Evolutionary conservation across 768 basidiomycete species (phyloP).

Genomic region (Lentinula aciculospora): DNA sequence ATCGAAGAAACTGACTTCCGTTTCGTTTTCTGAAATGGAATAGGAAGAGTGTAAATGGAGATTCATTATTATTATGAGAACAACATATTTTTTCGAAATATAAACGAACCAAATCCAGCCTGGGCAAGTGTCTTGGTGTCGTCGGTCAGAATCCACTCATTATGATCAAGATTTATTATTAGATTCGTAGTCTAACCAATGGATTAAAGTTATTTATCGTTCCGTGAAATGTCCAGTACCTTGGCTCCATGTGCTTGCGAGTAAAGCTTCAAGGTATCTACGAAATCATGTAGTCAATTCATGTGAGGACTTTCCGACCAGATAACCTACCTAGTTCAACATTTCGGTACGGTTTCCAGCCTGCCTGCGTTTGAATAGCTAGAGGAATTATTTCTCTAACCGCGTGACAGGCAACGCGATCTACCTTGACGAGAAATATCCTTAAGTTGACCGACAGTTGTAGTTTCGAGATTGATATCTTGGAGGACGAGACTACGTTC

Average conservation of each 20-base stretch:
- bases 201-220: background rate
- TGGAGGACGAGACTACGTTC: slow-evolving; percentile 83
- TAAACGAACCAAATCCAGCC: slow-evolving; percentile 68
- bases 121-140: slow-evolving; percentile 60
- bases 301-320: background rate
- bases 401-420: slow-evolving; percentile 7
- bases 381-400: slow-evolving; percentile 10
- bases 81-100: too few species aligned
- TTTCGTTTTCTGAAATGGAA: slow-evolving; percentile 78
- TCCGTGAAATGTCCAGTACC: slow-evolving; percentile 33
- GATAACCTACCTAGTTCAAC: slow-evolving; percentile 52
- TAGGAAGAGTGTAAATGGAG: too few species aligned
- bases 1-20: slow-evolving; percentile 91
- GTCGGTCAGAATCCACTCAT: slow-evolving; percentile 85
- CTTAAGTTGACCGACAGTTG: slow-evolving; percentile 80
- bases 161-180: slow-evolving; percentile 96
- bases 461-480: slow-evolving; percentile 69
- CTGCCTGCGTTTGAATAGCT: slow-evolving; percentile 71
- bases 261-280: slow-evolving; percentile 94
- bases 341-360: slow-evolving; percentile 87
- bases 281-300: slow-evolving; percentile 6
- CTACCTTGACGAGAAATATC: slow-evolving; percentile 62
- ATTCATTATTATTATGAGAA: too few species aligned
- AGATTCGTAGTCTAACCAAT: slow-evolving; percentile 81
- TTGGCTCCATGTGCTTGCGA: slow-evolving; percentile 94